These are phyloP conservation scores for Candida tetrigidarum DNA, from an alignment of 1,139 yeast species.

Conservation along the genomic window DNA sequence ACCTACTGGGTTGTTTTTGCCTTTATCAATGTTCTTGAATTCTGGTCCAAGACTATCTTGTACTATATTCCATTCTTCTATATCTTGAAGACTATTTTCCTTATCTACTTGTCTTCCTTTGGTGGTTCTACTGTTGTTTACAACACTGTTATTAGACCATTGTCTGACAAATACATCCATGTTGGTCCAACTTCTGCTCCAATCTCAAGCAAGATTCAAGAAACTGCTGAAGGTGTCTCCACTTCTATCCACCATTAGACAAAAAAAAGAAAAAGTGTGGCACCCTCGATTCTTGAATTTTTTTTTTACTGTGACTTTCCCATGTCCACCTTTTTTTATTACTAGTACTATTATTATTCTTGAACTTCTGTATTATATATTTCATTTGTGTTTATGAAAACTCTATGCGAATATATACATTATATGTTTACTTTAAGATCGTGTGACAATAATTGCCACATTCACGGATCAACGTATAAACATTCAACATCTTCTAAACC, in stretches of 20 bases:
- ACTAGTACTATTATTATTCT: background rate
- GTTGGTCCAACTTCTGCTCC: slow-evolving; percentile 31
- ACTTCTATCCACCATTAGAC: slow-evolving; percentile 19
- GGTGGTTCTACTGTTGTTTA: slow-evolving; percentile 85
- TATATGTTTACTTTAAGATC: too few relatives aligned
- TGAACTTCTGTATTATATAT: slow-evolving; percentile 5
- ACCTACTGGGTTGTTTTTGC: slow-evolving; percentile 99
- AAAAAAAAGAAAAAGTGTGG: background rate
- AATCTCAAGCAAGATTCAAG: slow-evolving; percentile 40
- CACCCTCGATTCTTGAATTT: background rate
- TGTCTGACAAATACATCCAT: slow-evolving; percentile 59
- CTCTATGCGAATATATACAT: background rate
- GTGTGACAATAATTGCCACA: too few relatives aligned
- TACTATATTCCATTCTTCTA: slow-evolving; percentile 98
- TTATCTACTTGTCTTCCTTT: slow-evolving; percentile 85
- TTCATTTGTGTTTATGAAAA: slow-evolving; percentile 2
- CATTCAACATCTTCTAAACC: slow-evolving; percentile 21
- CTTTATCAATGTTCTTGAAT: slow-evolving; percentile 85
- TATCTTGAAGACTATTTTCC: slow-evolving; percentile 86
- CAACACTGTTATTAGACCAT: slow-evolving; percentile 66
- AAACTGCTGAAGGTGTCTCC: slow-evolving; percentile 56
- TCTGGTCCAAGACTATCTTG: slow-evolving; percentile 91
- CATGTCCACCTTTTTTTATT: background rate
- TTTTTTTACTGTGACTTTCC: background rate
- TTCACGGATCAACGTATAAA: slow-evolving; percentile 8